Conservation (phyloP, 2,329 filamentous ascomycete species). For the Cylindrodendrum hubeiense region DNA sequence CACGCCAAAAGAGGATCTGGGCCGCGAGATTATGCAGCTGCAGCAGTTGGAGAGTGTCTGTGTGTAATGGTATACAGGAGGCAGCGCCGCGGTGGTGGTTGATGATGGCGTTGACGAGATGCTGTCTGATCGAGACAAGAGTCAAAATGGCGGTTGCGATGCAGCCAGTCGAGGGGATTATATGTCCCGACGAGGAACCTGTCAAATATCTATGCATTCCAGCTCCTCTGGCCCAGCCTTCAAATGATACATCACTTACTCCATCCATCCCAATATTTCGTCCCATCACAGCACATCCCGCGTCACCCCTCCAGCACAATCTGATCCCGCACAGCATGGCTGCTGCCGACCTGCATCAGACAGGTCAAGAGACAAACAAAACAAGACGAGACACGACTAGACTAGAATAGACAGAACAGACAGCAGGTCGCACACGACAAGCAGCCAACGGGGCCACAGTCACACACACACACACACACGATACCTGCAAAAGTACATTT, state of each 20-base stretch:
- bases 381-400: neutral
- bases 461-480: neutral
- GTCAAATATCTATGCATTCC: neutral
- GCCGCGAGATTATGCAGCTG: neutral
- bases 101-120: neutral
- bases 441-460: neutral
- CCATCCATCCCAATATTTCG: neutral
- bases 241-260: neutral
- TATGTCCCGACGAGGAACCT: neutral
- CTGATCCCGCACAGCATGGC: neutral
- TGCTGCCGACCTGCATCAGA: neutral
- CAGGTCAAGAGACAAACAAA: neutral
- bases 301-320: neutral
- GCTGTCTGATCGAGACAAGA: neutral
- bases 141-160: neutral
- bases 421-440: neutral
- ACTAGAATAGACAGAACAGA: neutral
- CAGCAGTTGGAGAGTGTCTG: neutral
- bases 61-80: neutral
- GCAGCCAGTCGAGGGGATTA: neutral
- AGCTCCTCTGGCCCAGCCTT: neutral
- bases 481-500: too few relatives aligned
- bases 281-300: neutral
- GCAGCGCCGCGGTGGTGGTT: neutral
- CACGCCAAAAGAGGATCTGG: neutral